Evolutionary conservation across 768 basidiomycete genomes (phyloP), one percentile per base, ranked within the genome.

Genomic region (Tricholoma sp.): DNA sequence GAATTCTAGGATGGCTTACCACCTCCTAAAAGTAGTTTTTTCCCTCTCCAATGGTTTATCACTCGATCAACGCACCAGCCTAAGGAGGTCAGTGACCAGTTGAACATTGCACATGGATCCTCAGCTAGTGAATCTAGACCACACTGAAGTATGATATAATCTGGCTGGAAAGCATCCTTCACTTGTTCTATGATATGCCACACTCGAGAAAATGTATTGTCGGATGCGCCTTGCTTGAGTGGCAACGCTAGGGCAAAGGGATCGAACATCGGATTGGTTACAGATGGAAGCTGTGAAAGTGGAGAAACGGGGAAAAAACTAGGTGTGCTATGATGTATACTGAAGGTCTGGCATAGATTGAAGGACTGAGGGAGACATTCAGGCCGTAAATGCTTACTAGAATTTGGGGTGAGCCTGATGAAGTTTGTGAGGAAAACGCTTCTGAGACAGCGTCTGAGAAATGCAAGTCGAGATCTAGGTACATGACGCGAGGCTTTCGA

Each of bases 381-480:
- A n/a, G 14, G 14, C 7, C 10, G 19, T 31, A 3, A 21, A 19
- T 54, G 19, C 63, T 71, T 61, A 83, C 84, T 71, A 80, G 65
- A 55, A 82, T 76, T 60, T 83, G 83, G 7, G 76, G 72, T 11
- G 59, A 57, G 21, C 60, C 62, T 8, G 73, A 63, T 0, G 74
- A 69, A 21, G 64, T 63, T 1, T 78, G 71, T 0, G 74, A 71
- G 57, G 78, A 70, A 66, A 93, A 91, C 0, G 93, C 91, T 37
- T 88, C 80, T 0, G 89, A 88, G 46, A 95, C 92, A 0, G 83
- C 93, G 65, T 97, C 94, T 4, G 89, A 90, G 64, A 91, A 94
- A 68, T 98, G 95, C 2, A 97, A 76, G 68, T 98, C 95, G 8
- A 98, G 73, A 66, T 98, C 95, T 50, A 98, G 78, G 71, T 97